Evolutionary conservation across 2,329 filamentous ascomycete species (phyloP).

Genomic region (Boeremia lycopersici): DNA sequence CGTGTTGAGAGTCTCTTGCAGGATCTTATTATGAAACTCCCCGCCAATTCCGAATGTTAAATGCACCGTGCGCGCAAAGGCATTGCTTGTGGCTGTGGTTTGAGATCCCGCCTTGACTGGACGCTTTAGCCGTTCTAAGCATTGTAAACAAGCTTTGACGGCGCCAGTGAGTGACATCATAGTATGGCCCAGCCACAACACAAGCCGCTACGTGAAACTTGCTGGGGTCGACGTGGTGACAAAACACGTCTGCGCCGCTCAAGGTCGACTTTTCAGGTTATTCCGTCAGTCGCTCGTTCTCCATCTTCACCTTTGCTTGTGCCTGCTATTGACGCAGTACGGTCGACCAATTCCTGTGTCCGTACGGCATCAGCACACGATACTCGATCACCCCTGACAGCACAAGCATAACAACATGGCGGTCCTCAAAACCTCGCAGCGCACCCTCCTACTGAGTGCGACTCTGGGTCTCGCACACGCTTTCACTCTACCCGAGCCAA

Average conservation of each 20-base stretch:
- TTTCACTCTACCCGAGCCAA: slow-evolving; percentile 41
- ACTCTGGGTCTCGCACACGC: slow-evolving; percentile 31
- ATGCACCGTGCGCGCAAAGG: too few species aligned
- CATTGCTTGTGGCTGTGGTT: too few species aligned
- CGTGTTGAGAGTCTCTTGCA: too few species aligned
- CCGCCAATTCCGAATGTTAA: neutral
- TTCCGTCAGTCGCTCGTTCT: neutral
- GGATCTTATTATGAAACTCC: too few species aligned
- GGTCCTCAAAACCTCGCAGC: slow-evolving; percentile 19
- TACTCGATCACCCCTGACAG: neutral
- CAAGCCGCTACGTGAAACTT: slow-evolving; percentile 16
- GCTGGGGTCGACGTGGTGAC: slow-evolving; percentile 3
- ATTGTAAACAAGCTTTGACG: slow-evolving; percentile 4
- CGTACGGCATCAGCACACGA: neutral
- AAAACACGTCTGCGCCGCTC: slow-evolving; percentile 5
- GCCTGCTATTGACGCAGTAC: neutral
- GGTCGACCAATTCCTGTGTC: neutral
- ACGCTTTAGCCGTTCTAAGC: slow-evolving; percentile 7
- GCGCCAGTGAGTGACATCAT: slow-evolving; percentile 14
- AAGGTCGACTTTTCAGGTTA: neutral
- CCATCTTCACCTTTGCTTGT: neutral
- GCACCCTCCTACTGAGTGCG: slow-evolving; percentile 30
- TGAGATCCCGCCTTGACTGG: slow-evolving; percentile 2
- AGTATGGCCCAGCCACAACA: slow-evolving; percentile 5
- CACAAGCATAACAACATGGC: slow-evolving; percentile 21